Base-by-base conservation (phyloP, 495 filamentous ascomycete species). In the Xylaria curta region DNA sequence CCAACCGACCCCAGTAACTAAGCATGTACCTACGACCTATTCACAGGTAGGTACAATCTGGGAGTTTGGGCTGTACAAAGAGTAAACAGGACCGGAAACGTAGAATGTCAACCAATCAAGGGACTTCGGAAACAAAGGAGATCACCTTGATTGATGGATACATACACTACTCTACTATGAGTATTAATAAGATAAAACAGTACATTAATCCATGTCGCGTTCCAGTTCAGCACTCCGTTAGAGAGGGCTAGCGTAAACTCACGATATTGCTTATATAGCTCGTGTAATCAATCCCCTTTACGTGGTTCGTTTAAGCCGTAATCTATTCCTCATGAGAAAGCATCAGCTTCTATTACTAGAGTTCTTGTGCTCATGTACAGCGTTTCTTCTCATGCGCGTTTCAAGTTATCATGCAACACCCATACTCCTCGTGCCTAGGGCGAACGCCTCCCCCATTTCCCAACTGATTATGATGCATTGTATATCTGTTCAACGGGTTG, bases 241-340 rank as follows among this genome's bases (percentile, higher is more conserved):
- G 24, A 19, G 26, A 15, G 0, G 3, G 53, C 53, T 26, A 31
- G 2, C 28, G 1, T 31, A 28, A 8, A 10, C 13, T 31, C 53
- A 56, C 26, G 13, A 26, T 26, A 54, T 12, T 5, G 9, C 1
- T 53, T 10, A 21, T 21, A 51, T 10, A 51, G 12, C 6, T 51
- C 47, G 47, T 21, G 10, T 53, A 53, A 3, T 12, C 49, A 53
- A 3, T 12, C 49, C 49, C 26, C 21, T 21, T 10, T 56, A 56
- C 28, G 21, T 38, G 17, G n/a, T 60, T 38, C 8, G 44, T n/a
- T 33, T 47, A 15, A 31, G 46, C 31, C 31, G 31, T 24, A 31
- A 6, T 53, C 63, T 53, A 53, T 66, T 66, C 15, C 26, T 54
- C 28, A 19, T 66, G 8, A 66, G 5, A 33, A 56, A 28, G 49